Percentiles rank a stretch among this genome's conserved stretches.
Evolutionary conservation across 768 basidiomycete species (phyloP).

Genomic region (Rubroboletus pulcherrimus): DNA sequence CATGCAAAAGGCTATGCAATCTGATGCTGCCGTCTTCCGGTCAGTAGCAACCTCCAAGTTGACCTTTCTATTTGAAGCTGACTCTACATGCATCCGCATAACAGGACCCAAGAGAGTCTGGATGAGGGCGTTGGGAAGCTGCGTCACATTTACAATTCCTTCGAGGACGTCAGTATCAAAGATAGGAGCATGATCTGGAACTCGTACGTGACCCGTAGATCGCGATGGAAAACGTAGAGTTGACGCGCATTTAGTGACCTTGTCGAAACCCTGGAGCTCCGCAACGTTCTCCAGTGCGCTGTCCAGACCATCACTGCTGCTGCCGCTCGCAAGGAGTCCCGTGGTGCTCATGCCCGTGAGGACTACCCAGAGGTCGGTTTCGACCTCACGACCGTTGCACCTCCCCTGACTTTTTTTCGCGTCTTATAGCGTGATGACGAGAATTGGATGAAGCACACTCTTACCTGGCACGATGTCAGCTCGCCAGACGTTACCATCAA

Average conservation of each 20-base stretch:
- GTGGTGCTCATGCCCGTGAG: constrained; percentile 98
- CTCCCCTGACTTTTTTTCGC: not conserved
- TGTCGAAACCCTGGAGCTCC: constrained; percentile 93
- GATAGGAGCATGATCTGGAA: constrained; percentile 99
- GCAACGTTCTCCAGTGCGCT: constrained; percentile 93
- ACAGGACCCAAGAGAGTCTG: constrained; percentile 79
- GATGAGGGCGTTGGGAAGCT: constrained; percentile 93
- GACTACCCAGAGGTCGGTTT: constrained; percentile 85
- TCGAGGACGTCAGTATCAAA: constrained; percentile 90
- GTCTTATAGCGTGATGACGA: constrained; percentile 77
- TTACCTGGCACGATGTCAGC: constrained; percentile 80
- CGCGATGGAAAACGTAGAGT: constrained; percentile 1
- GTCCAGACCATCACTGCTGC: constrained; percentile 93
- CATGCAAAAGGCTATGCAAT: constrained; percentile 99
- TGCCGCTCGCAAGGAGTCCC: constrained; percentile 92
- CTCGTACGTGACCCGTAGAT: constrained; percentile 56
- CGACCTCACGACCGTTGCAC: not conserved
- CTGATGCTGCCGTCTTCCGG: constrained; percentile 97
- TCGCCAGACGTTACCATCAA: constrained; percentile 83
- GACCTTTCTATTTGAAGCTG: not conserved
- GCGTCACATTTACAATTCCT: constrained; percentile 81
- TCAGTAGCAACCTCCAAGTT: constrained; percentile 24
- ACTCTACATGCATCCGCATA: not conserved
- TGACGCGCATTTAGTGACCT: constrained; percentile 62
- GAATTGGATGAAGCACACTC: constrained; percentile 92